A percentile compares a stretch with the other conserved stretches of the same genome.
These are phyloP conservation scores for Daphne laureola DNA, from an alignment of 441 rosid species.

Conservation along the genomic window DNA sequence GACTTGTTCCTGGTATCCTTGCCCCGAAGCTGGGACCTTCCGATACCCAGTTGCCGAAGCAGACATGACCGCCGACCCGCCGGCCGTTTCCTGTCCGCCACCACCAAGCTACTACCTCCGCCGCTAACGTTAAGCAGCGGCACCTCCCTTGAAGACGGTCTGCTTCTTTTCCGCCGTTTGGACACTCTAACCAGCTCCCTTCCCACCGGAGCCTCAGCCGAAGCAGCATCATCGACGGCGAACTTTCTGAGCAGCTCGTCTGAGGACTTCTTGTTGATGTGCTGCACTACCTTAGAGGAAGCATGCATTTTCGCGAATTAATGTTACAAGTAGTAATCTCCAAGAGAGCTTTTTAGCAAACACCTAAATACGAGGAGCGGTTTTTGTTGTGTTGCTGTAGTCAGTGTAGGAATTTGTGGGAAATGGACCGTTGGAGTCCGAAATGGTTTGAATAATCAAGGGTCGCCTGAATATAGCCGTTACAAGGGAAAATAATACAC, in stretches of 20 bases:
- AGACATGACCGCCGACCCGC: constrained; percentile 32
- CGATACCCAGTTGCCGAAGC: constrained; percentile 44
- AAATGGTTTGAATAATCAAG: constrained; percentile 20
- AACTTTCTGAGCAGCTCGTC: constrained; percentile 74
- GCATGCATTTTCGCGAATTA: constrained; percentile 5
- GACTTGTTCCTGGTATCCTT: constrained; percentile 45
- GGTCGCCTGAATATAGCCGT: constrained; percentile 25
- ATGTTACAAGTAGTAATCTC: neutral
- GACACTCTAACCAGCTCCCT: constrained; percentile 23
- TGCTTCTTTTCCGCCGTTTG: constrained; percentile 35
- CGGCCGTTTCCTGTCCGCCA: constrained; percentile 46
- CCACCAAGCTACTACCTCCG: constrained; percentile 6
- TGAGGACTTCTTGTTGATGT: constrained; percentile 58
- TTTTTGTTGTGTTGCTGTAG: constrained; percentile 9
- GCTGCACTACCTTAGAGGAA: constrained; percentile 42
- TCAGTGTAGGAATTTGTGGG: constrained; percentile 16
- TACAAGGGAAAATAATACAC: constrained; percentile 3
- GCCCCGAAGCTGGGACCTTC: constrained; percentile 34
- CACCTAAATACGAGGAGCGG: constrained; percentile 1
- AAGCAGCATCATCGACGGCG: constrained; percentile 31
- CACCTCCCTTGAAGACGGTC: constrained; percentile 6
- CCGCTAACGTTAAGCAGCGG: constrained; percentile 4
- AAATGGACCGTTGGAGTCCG: constrained; percentile 54
- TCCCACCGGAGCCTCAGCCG: neutral
- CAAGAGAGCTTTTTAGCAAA: neutral